Percentiles rank a stretch among this genome's conserved stretches.
phyloP scores from a whole-genome alignment of 2,329 filamentous ascomycete species.

The Mollisia scopiformis region DNA sequence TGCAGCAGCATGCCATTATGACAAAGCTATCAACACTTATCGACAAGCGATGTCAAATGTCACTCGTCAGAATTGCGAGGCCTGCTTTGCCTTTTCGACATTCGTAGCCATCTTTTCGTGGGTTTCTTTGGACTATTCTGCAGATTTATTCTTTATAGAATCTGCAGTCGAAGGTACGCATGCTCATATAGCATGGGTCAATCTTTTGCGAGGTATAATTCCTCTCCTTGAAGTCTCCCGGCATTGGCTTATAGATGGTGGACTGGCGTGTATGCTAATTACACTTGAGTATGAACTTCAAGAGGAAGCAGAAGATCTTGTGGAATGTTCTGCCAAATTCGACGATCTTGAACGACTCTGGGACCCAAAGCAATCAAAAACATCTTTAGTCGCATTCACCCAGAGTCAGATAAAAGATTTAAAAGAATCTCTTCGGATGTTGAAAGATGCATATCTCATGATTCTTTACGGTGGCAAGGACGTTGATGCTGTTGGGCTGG shows the following conservation, averaged over 20 bases:
- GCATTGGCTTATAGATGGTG: constrained; percentile 1
- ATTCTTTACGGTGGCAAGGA: constrained; percentile 19
- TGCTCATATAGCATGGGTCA: constrained; percentile 13
- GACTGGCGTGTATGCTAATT: constrained; percentile 5
- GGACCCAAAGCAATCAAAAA: background rate
- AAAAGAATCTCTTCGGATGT: background rate
- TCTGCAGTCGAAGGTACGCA: background rate
- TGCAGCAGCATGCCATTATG: constrained; percentile 13
- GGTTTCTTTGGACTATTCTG: constrained; percentile 7
- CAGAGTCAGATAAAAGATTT: constrained; percentile 8
- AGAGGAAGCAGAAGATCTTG: background rate
- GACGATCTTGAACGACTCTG: constrained; percentile 6
- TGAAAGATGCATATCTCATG: constrained; percentile 11
- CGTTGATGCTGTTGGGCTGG: constrained; percentile 22
- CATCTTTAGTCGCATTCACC: background rate
- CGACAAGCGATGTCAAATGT: constrained; percentile 9
- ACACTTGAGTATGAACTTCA: background rate
- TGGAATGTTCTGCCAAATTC: constrained; percentile 2
- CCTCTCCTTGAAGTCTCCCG: background rate
- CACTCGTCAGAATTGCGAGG: constrained; percentile 15
- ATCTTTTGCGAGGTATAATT: constrained; percentile 10
- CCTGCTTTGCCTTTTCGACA: constrained; percentile 13
- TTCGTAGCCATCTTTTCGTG: constrained; percentile 15
- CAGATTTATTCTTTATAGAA: constrained; percentile 14
- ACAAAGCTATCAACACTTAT: constrained; percentile 10